These are phyloP conservation scores for Suillus brevipes DNA, from an alignment of 768 basidiomycete species.

Conservation along the genomic window DNA sequence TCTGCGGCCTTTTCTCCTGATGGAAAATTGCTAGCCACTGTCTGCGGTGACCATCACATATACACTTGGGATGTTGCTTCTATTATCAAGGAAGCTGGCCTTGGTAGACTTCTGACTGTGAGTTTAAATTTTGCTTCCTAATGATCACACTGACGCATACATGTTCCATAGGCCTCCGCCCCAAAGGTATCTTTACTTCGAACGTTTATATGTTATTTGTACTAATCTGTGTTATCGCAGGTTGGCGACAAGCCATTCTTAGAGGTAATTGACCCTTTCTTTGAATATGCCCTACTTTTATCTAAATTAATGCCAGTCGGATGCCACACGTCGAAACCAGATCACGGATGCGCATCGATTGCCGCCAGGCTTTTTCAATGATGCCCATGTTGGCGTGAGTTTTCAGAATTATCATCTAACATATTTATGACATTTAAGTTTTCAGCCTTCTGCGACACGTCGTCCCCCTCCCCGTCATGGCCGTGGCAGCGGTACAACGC, in stretches of 20 bases:
- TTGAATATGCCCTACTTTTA: background rate
- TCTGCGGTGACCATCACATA: background rate
- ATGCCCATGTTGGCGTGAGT: background rate
- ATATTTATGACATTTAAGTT: background rate
- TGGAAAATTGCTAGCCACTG: background rate
- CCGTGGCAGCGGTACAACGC: background rate
- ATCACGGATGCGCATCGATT: background rate
- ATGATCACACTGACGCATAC: background rate
- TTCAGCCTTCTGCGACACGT: background rate
- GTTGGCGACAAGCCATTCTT: background rate
- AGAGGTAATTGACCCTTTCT: background rate
- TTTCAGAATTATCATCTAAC: too few relatives aligned
- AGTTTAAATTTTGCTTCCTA: background rate
- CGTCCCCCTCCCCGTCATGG: background rate
- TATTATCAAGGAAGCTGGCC: background rate
- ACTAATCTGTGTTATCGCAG: background rate
- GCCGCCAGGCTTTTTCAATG: background rate
- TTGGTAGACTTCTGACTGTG: background rate
- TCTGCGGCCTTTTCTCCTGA: background rate
- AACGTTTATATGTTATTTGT: background rate
- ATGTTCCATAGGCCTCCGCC: background rate
- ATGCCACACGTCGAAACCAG: background rate
- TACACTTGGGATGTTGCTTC: constrained; percentile 1
- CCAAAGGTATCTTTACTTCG: background rate
- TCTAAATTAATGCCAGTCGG: background rate